These are phyloP conservation scores for Russula lepida DNA, from an alignment of 768 basidiomycete species.

Conservation along the genomic window DNA sequence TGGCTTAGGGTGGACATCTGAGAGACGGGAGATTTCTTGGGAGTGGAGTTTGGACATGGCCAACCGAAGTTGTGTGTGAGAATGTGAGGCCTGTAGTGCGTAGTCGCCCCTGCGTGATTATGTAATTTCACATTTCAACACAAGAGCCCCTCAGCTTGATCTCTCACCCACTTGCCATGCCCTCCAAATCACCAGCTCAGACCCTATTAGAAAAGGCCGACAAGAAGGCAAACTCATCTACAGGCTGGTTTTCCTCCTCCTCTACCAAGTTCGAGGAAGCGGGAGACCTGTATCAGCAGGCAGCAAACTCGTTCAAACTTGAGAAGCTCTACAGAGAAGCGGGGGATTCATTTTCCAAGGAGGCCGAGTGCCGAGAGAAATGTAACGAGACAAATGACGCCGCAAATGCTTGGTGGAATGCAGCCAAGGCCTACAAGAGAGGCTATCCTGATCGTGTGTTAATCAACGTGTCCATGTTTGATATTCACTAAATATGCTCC, in stretches of 20 bases:
- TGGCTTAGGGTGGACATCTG: conserved; percentile 67
- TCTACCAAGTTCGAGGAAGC: conserved; percentile 89
- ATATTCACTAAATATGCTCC: background rate
- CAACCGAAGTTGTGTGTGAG: background rate
- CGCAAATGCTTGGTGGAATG: conserved; percentile 99
- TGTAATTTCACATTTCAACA: background rate
- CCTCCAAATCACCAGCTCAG: conserved; percentile 72
- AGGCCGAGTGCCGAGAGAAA: conserved; percentile 89
- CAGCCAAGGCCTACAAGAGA: conserved; percentile 92
- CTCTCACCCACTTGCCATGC: conserved; percentile 37
- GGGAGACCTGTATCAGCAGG: conserved; percentile 90
- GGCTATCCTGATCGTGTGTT: conserved; percentile 71
- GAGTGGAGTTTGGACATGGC: conserved; percentile 27
- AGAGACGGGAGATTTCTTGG: conserved; percentile 39
- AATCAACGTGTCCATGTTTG: background rate
- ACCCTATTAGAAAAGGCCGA: conserved; percentile 77
- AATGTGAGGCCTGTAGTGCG: background rate
- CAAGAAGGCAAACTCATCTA: conserved; percentile 80
- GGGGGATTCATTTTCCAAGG: conserved; percentile 85
- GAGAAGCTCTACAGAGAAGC: conserved; percentile 89
- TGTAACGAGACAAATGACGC: conserved; percentile 87
- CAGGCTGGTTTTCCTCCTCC: conserved; percentile 82
- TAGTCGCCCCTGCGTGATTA: conserved; percentile 1
- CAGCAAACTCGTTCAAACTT: conserved; percentile 87
- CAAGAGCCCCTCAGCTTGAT: background rate